Conservation (phyloP, 305 asterid species). For the Rubia balearica region DNA sequence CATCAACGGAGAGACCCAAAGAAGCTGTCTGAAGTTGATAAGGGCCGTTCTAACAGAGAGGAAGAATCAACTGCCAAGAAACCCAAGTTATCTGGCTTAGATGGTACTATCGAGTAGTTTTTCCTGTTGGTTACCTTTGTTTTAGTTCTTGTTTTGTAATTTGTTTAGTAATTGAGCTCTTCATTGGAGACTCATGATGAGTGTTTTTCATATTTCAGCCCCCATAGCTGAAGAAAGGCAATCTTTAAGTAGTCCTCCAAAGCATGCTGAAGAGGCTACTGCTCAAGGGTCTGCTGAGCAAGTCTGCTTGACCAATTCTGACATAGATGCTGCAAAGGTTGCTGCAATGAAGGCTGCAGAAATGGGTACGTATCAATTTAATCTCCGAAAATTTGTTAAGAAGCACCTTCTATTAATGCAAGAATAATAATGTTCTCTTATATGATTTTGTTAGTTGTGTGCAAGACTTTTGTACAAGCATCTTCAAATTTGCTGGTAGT, state of each 20-base stretch:
- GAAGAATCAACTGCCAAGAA: conserved; percentile 49
- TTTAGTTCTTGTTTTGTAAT: not conserved
- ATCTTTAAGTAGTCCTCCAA: conserved; percentile 20
- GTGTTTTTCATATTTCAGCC: conserved; percentile 5
- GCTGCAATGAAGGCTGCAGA: conserved; percentile 99
- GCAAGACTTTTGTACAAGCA: not conserved
- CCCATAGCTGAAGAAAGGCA: conserved; percentile 18
- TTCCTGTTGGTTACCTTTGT: not conserved
- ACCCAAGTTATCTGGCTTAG: conserved; percentile 39
- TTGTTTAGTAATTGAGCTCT: not conserved
- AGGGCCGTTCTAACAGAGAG: conserved; percentile 26
- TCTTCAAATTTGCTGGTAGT: not conserved
- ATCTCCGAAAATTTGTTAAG: not conserved
- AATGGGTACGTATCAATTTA: conserved; percentile 38
- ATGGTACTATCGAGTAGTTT: conserved; percentile 18
- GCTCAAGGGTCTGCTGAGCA: conserved; percentile 46
- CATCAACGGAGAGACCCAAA: conserved; percentile 17
- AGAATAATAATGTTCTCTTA: not conserved
- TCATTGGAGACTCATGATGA: conserved; percentile 8
- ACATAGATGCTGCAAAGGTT: conserved; percentile 83
- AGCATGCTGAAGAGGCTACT: conserved; percentile 24
- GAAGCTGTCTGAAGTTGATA: conserved; percentile 35
- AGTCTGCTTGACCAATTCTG: conserved; percentile 59
- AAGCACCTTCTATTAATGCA: not conserved
- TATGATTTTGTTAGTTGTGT: not conserved